These are phyloP conservation scores for Pichia gijzeniarum DNA, from an alignment of 805 yeast genomes.

Conservation along the genomic window DNA sequence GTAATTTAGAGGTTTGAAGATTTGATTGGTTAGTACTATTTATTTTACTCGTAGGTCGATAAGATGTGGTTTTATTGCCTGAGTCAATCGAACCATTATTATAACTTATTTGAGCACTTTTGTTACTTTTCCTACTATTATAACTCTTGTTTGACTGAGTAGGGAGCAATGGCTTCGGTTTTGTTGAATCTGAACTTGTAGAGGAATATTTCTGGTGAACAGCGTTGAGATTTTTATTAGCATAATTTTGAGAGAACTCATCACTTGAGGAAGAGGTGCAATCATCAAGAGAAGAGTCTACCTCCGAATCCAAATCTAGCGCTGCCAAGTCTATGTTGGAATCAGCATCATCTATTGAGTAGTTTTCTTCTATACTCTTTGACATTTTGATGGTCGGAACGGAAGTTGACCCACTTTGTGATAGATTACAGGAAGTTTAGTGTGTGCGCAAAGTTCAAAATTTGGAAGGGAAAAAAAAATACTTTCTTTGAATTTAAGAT, in stretches of 20 bases:
- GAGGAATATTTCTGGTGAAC: neutral
- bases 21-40: neutral
- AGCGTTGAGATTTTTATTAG: neutral
- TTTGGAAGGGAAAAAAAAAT: too few relatives aligned
- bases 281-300: too few relatives aligned
- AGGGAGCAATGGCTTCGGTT: too few relatives aligned
- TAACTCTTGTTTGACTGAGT: too few relatives aligned
- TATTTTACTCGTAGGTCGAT: neutral
- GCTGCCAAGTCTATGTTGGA: constrained; percentile 16
- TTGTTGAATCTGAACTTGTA: too few relatives aligned
- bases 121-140: neutral
- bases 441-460: too few relatives aligned
- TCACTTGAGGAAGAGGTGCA: too few relatives aligned
- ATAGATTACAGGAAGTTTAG: too few relatives aligned
- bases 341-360: constrained; percentile 4
- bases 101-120: neutral
- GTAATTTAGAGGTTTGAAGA: neutral
- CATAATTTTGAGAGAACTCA: too few relatives aligned
- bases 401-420: too few relatives aligned
- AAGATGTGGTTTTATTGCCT: neutral
- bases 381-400: neutral
- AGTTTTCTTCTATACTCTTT: neutral
- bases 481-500: too few relatives aligned
- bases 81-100: neutral
- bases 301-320: constrained; percentile 8